These are phyloP conservation scores for Syzygium oleosum DNA, from an alignment of 345 rosid species.

Conservation along the genomic window DNA sequence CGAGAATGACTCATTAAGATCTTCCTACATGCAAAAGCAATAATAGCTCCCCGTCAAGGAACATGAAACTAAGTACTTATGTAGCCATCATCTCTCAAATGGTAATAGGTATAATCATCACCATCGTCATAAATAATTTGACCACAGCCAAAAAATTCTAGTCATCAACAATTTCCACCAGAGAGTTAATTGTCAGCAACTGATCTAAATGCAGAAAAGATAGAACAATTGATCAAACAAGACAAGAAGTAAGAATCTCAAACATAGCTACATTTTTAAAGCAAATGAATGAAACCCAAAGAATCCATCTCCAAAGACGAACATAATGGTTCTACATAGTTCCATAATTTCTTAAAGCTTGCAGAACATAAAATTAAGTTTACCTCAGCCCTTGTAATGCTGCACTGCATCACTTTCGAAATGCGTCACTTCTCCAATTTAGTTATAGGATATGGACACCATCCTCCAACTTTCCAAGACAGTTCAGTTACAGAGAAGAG, in stretches of 20 bases:
- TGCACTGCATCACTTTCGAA: not conserved
- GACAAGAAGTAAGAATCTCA: not conserved
- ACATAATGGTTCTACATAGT: not conserved
- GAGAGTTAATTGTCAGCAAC: not conserved
- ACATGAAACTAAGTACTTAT: not conserved
- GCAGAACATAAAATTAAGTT: not conserved
- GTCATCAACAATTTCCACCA: not conserved
- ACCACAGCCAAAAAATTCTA: not conserved
- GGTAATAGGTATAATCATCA: not conserved
- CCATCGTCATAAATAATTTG: not conserved
- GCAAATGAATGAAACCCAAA: not conserved
- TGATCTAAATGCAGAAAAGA: not conserved
- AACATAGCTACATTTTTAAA: not conserved
- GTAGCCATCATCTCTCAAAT: not conserved
- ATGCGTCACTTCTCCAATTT: not conserved
- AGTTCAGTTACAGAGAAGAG: constrained; percentile 14
- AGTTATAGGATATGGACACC: not conserved
- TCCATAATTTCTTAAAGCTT: not conserved
- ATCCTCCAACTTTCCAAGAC: not conserved
- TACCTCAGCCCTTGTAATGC: not conserved
- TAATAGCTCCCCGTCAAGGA: not conserved
- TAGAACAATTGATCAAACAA: not conserved
- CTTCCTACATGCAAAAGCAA: not conserved
- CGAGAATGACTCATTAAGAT: not conserved
- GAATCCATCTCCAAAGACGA: not conserved